phyloP scores from a whole-genome alignment of 257 asterid species.

The Solanum peruvianum region DNA sequence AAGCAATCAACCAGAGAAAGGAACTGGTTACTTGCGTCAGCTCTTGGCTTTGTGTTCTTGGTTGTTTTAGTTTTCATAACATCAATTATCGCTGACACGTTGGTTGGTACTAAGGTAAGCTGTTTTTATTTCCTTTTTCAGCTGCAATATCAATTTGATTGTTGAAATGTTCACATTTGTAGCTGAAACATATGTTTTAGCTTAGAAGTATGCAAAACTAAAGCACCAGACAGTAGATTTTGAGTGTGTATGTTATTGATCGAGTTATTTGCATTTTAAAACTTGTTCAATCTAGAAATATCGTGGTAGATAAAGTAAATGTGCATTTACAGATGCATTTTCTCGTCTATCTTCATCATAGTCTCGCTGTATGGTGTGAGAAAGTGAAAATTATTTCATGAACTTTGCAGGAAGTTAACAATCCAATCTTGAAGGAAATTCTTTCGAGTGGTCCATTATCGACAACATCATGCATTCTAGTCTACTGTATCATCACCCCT shows the following conservation, averaged over 20 bases:
- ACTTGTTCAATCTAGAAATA: neutral
- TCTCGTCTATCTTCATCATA: neutral
- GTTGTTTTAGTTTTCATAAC: constrained; percentile 42
- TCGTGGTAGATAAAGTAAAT: neutral
- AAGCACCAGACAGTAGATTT: neutral
- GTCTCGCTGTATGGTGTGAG: neutral
- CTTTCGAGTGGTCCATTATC: constrained; percentile 49
- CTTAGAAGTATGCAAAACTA: neutral
- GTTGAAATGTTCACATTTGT: neutral
- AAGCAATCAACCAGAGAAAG: constrained; percentile 25
- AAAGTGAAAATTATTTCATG: neutral
- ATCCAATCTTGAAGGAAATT: constrained; percentile 50
- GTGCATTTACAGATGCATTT: neutral
- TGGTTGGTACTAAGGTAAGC: constrained; percentile 47
- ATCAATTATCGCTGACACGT: constrained; percentile 35
- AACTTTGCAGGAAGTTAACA: constrained; percentile 44
- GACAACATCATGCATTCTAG: constrained; percentile 26
- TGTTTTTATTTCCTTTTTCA: neutral
- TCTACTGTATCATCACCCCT: constrained; percentile 60
- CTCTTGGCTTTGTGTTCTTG: constrained; percentile 46
- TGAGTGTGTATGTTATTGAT: neutral
- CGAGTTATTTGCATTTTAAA: neutral
- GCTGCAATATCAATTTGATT: neutral
- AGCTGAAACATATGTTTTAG: neutral
- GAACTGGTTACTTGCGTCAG: constrained; percentile 53